These are phyloP conservation scores for Termitomyces sp. DNA, from an alignment of 768 basidiomycete species.

Conservation along the genomic window DNA sequence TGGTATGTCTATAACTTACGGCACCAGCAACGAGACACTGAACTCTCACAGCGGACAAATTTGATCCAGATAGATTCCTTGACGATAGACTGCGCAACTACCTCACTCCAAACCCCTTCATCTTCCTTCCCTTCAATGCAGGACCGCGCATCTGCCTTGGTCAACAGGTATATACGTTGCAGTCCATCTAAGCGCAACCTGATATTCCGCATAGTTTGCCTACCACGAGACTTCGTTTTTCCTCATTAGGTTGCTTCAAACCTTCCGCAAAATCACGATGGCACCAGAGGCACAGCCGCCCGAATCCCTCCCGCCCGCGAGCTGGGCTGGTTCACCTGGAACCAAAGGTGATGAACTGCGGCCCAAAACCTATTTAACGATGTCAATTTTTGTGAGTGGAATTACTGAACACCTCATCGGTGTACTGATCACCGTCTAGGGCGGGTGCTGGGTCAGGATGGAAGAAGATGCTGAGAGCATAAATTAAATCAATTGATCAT, in stretches of 20 bases:
- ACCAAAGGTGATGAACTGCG: constrained; percentile 23
- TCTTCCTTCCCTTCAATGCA: constrained; percentile 66
- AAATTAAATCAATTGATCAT: background rate
- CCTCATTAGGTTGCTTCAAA: constrained; percentile 41
- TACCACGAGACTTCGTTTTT: constrained; percentile 50
- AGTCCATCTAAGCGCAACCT: background rate
- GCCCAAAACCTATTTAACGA: constrained; percentile 10
- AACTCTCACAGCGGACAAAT: constrained; percentile 33
- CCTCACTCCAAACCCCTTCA: constrained; percentile 54
- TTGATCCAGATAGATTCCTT: constrained; percentile 63
- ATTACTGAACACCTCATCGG: background rate
- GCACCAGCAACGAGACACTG: background rate
- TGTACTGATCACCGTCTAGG: constrained; percentile 13
- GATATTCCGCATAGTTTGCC: constrained; percentile 32
- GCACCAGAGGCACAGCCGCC: constrained; percentile 36
- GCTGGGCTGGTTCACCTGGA: constrained; percentile 30
- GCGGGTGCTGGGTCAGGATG: constrained; percentile 27
- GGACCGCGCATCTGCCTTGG: constrained; percentile 62
- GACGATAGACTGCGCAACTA: constrained; percentile 51
- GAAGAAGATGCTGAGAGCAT: constrained; percentile 11
- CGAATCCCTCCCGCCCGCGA: constrained; percentile 31
- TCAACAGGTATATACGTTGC: constrained; percentile 26
- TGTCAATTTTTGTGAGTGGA: constrained; percentile 9
- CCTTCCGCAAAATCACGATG: constrained; percentile 30
- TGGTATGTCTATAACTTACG: constrained; percentile 25